phyloP scores from a whole-genome alignment of 2,329 filamentous ascomycete genomes.

The Phialophora expanda region DNA sequence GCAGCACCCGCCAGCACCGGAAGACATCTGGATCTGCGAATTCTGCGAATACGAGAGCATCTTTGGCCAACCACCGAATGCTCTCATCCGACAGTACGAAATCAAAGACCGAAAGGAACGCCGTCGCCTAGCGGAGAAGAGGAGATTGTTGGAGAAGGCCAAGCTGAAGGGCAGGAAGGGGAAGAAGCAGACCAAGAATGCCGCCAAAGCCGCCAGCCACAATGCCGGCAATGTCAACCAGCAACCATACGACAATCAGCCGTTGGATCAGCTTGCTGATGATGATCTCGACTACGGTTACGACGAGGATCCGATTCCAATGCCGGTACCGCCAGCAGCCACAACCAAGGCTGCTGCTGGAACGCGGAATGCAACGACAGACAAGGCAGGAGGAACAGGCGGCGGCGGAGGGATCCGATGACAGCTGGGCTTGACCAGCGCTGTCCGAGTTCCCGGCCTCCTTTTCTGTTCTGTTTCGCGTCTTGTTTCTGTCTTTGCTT shows the following conservation, averaged over 20 bases:
- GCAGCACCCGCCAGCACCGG: slow-evolving; percentile 70
- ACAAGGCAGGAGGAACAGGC: slow-evolving; percentile 33
- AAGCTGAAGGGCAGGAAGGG: slow-evolving; percentile 91
- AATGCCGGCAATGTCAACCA: slow-evolving; percentile 44
- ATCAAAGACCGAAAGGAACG: slow-evolving; percentile 88
- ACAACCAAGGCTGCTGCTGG: slow-evolving; percentile 31
- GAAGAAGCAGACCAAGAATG: slow-evolving; percentile 77
- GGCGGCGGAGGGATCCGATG: slow-evolving; percentile 36
- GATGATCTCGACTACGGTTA: slow-evolving; percentile 58
- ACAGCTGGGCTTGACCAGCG: slow-evolving; percentile 15
- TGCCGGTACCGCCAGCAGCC: slow-evolving; percentile 45
- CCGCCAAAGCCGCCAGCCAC: slow-evolving; percentile 55
- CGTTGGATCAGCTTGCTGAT: slow-evolving; percentile 52
- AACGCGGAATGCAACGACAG: slow-evolving; percentile 25
- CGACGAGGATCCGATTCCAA: slow-evolving; percentile 54
- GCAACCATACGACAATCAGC: slow-evolving; percentile 50
- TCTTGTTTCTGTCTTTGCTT: slow-evolving; percentile 18
- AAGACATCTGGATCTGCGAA: slow-evolving; percentile 93
- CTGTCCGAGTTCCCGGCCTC: slow-evolving; percentile 22
- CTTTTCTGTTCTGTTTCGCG: slow-evolving; percentile 23
- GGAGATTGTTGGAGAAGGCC: slow-evolving; percentile 83
- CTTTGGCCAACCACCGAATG: slow-evolving; percentile 83
- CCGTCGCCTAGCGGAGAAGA: slow-evolving; percentile 83
- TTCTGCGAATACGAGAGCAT: slow-evolving; percentile 98
- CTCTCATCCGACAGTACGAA: slow-evolving; percentile 89